A percentile compares a stretch with the other conserved stretches of the same genome.
Evolutionary conservation across 2,329 filamentous ascomycete species (phyloP).

Genomic region (Xylariaceae sp.): DNA sequence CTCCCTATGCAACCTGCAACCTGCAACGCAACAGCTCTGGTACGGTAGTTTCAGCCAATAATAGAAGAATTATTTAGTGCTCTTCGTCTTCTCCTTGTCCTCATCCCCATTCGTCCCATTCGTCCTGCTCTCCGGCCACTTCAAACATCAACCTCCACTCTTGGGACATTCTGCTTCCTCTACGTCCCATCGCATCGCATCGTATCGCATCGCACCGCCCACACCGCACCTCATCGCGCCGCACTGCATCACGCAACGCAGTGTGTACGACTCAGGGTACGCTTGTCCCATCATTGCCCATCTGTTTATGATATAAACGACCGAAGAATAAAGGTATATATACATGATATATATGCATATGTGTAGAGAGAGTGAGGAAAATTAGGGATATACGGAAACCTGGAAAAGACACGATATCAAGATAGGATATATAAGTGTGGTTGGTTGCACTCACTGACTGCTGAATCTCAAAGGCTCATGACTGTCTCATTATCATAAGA

Average conservation of each 20-base stretch:
- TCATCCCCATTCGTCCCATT: not conserved
- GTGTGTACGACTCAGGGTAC: slow-evolving; percentile 12
- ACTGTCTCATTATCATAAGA: slow-evolving; percentile 1
- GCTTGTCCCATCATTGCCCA: not conserved
- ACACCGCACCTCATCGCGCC: slow-evolving; percentile 1
- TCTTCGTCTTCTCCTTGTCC: not conserved
- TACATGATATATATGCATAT: not conserved
- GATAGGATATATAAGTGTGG: not conserved
- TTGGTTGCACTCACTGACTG: not conserved
- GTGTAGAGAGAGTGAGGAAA: too few species aligned
- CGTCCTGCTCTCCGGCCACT: not conserved
- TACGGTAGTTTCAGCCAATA: not conserved
- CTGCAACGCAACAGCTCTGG: not conserved
- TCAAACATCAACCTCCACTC: not conserved
- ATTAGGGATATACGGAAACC: too few species aligned
- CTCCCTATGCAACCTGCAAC: not conserved
- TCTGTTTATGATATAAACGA: not conserved
- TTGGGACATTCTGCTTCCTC: not conserved
- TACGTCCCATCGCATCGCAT: slow-evolving; percentile 2
- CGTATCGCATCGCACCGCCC: slow-evolving; percentile 1
- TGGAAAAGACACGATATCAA: not conserved
- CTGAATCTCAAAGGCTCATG: not conserved
- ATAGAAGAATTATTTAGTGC: not conserved
- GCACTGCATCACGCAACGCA: slow-evolving; percentile 6
- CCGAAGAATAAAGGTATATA: not conserved